Percentiles rank a stretch among this genome's conserved stretches.
Evolutionary conservation across 1,139 yeast genomes (phyloP).

Genomic region (Hanseniaspora uvarum): DNA sequence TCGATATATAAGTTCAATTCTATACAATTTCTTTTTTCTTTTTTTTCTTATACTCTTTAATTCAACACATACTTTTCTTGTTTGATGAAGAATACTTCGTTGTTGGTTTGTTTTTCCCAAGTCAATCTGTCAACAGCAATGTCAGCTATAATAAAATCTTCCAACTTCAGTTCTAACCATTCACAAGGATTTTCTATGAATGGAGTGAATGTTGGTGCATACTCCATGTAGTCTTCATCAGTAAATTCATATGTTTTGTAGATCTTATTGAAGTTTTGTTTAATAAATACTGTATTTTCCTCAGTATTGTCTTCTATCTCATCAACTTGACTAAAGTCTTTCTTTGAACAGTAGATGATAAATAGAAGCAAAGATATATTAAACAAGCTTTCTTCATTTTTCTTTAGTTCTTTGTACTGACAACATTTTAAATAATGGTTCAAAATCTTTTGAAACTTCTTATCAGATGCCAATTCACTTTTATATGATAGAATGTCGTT

Average conservation of each 20-base stretch:
- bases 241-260: constrained; percentile 35
- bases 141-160: constrained; percentile 50
- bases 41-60: not conserved
- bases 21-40: not conserved
- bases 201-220: constrained; percentile 45
- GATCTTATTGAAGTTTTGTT: constrained; percentile 37
- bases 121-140: constrained; percentile 48
- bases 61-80: constrained; percentile 19
- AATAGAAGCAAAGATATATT: constrained; percentile 56
- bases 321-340: constrained; percentile 35
- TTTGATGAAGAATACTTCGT: constrained; percentile 50
- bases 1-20: not conserved
- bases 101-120: constrained; percentile 49
- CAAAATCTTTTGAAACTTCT: constrained; percentile 45
- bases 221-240: constrained; percentile 46
- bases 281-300: constrained; percentile 46
- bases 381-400: constrained; percentile 37
- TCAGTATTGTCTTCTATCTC: constrained; percentile 31
- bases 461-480: constrained; percentile 46
- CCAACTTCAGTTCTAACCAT: constrained; percentile 60
- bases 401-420: constrained; percentile 40
- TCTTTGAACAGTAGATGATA: constrained; percentile 46
- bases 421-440: constrained; percentile 48
- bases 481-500: constrained; percentile 45
- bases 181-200: constrained; percentile 44